Evolutionary conservation across 139 green algal genomes (phyloP).

Genomic region (Coccomyxa sp.): DNA sequence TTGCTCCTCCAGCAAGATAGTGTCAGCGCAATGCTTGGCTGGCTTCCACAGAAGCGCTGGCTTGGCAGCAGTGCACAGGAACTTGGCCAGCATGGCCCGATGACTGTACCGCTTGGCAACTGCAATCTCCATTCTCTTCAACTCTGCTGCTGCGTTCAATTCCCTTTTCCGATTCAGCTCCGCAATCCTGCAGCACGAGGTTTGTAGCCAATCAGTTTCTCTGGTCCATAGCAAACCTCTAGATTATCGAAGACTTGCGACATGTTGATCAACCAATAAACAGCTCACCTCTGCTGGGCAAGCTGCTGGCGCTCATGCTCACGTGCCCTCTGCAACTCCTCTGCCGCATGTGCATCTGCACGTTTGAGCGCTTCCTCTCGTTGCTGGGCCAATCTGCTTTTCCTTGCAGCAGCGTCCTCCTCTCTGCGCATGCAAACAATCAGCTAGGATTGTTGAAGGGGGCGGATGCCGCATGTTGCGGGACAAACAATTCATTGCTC

Average conservation of each 20-base stretch:
- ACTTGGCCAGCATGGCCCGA: constrained; percentile 21
- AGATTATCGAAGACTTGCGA: too few species aligned
- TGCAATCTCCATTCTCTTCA: constrained; percentile 29
- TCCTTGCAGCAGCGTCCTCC: constrained; percentile 19
- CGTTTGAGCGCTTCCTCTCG: constrained; percentile 40
- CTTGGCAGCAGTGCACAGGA: constrained; percentile 29
- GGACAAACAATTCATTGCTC: too few species aligned
- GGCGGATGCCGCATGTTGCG: too few species aligned
- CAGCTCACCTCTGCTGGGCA: constrained; percentile 21
- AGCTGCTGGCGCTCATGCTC: constrained; percentile 19
- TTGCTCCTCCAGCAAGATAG: constrained; percentile 17
- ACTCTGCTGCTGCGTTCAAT: constrained; percentile 15
- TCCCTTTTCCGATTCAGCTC: constrained; percentile 33
- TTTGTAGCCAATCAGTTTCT: too few species aligned
- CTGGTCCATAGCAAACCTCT: too few species aligned
- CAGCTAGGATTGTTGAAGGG: too few species aligned
- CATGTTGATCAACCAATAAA: too few species aligned
- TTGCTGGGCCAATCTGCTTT: constrained; percentile 23
- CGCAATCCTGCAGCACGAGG: constrained; percentile 16
- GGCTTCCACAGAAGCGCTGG: constrained; percentile 40
- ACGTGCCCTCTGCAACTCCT: constrained; percentile 22
- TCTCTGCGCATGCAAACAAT: constrained; percentile 12
- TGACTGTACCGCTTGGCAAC: constrained; percentile 20
- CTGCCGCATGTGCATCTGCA: constrained; percentile 37
- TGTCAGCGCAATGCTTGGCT: constrained; percentile 16